Evolutionary conservation across 2,329 filamentous ascomycete species (phyloP).

Genomic region (Pseudogymnoascus sp.): DNA sequence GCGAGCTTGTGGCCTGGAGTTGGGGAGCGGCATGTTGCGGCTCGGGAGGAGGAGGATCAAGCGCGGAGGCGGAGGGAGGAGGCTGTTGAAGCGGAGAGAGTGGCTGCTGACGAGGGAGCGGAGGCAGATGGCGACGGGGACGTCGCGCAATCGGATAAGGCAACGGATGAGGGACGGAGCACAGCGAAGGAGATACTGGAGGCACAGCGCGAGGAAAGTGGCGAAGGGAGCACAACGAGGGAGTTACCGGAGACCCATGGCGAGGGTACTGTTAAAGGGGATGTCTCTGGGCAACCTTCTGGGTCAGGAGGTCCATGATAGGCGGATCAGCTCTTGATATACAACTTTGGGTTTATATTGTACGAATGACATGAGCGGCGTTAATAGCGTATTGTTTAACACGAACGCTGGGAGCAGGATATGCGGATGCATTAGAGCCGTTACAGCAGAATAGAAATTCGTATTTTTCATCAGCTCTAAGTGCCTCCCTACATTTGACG

Average conservation of each 20-base stretch:
- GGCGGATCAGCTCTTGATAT: background rate
- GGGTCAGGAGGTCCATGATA: background rate
- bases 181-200: background rate
- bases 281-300: background rate
- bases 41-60: slow-evolving; percentile 21
- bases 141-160: background rate
- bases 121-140: background rate
- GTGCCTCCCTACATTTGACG: no score
- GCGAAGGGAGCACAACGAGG: background rate
- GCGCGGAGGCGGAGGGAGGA: slow-evolving; percentile 24
- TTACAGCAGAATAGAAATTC: background rate
- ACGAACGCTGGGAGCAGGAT: background rate
- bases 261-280: background rate
- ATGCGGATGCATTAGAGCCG: background rate
- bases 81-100: slow-evolving; percentile 15
- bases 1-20: slow-evolving; percentile 61
- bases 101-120: slow-evolving; percentile 12
- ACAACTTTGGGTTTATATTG: background rate
- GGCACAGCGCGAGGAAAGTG: background rate
- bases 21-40: slow-evolving; percentile 54
- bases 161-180: background rate
- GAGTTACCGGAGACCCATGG: background rate
- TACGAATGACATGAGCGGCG: slow-evolving; percentile 7
- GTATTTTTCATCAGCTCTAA: background rate
- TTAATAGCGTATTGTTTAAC: slow-evolving; percentile 1